These are phyloP conservation scores for Alternaria gansuensis DNA, from an alignment of 2,329 filamentous ascomycete species.

Conservation along the genomic window DNA sequence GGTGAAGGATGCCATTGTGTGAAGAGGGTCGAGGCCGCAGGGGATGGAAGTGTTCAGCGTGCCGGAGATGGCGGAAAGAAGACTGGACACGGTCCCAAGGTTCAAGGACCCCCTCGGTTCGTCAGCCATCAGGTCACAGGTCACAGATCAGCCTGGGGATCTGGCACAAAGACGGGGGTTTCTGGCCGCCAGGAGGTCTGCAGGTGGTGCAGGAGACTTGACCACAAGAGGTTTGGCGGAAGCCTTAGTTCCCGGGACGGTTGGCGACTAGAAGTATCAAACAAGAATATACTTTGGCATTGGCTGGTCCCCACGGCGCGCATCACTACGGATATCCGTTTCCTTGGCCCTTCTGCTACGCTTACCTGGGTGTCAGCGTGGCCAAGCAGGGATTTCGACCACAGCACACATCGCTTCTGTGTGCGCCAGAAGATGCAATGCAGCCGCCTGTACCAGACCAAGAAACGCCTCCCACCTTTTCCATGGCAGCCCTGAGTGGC, in stretches of 20 bases:
- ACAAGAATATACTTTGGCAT: slow-evolving; percentile 5
- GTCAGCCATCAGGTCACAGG: slow-evolving; percentile 35
- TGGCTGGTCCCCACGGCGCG: slow-evolving; percentile 2
- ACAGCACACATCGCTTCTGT: not conserved
- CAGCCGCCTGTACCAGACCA: slow-evolving; percentile 22
- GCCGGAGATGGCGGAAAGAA: slow-evolving; percentile 25
- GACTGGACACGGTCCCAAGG: slow-evolving; percentile 26
- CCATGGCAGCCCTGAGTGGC: slow-evolving; percentile 10
- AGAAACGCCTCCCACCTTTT: slow-evolving; percentile 16
- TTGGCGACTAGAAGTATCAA: slow-evolving; percentile 18
- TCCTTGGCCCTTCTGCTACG: not conserved
- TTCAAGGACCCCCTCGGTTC: slow-evolving; percentile 25
- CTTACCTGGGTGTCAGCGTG: slow-evolving; percentile 2
- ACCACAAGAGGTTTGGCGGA: slow-evolving; percentile 20
- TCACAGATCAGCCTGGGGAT: slow-evolving; percentile 29
- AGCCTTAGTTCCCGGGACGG: slow-evolving; percentile 33
- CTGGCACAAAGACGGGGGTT: slow-evolving; percentile 28
- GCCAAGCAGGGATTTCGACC: slow-evolving; percentile 4
- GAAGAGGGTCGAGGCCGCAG: slow-evolving; percentile 21
- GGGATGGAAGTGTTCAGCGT: slow-evolving; percentile 23
- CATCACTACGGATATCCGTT: slow-evolving; percentile 5
- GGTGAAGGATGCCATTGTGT: slow-evolving; percentile 34
- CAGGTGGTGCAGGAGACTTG: slow-evolving; percentile 26
- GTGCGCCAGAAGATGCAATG: slow-evolving; percentile 21
- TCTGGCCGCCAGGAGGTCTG: slow-evolving; percentile 37